Conservation (phyloP, 768 basidiomycete genomes). For the Pleurotus ostreatus region DNA sequence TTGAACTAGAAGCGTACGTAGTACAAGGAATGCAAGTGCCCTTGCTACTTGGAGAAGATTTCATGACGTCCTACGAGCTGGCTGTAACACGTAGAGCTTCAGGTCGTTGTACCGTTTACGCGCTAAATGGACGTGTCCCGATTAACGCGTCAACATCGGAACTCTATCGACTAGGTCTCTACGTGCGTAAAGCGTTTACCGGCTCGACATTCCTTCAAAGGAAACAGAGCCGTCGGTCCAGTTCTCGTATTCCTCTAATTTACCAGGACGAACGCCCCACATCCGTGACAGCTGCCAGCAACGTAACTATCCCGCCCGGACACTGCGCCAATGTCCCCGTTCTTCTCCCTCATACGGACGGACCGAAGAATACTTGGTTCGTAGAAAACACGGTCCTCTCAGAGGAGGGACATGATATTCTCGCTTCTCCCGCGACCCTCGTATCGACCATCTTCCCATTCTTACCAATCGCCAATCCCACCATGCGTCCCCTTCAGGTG, state of each 20-base stretch:
- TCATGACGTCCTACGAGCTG: slow-evolving; percentile 19
- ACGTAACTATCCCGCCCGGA: neutral
- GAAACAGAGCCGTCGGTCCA: neutral
- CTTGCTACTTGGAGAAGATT: slow-evolving; percentile 25
- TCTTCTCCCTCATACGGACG: neutral
- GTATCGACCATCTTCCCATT: slow-evolving; percentile 7
- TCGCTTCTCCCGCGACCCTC: slow-evolving; percentile 14
- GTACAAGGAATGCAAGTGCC: slow-evolving; percentile 22
- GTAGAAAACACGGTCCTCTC: slow-evolving; percentile 14
- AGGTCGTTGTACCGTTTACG: slow-evolving; percentile 1
- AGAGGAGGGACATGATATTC: slow-evolving; percentile 5
- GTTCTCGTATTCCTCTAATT: neutral
- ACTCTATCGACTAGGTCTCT: slow-evolving; percentile 6
- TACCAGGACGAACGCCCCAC: neutral
- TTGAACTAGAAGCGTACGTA: slow-evolving; percentile 20
- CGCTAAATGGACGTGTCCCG: neutral
- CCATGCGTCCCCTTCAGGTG: slow-evolving; percentile 9
- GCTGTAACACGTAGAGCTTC: slow-evolving; percentile 8
- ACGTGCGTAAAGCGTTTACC: neutral
- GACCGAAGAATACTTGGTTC: slow-evolving; percentile 10
- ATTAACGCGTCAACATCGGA: slow-evolving; percentile 10
- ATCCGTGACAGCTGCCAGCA: slow-evolving; percentile 3
- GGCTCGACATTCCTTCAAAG: neutral
- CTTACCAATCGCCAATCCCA: slow-evolving; percentile 15
- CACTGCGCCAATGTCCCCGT: slow-evolving; percentile 2